These are phyloP conservation scores for Candida qinlingensis DNA, from an alignment of 805 yeast genomes.

Conservation along the genomic window DNA sequence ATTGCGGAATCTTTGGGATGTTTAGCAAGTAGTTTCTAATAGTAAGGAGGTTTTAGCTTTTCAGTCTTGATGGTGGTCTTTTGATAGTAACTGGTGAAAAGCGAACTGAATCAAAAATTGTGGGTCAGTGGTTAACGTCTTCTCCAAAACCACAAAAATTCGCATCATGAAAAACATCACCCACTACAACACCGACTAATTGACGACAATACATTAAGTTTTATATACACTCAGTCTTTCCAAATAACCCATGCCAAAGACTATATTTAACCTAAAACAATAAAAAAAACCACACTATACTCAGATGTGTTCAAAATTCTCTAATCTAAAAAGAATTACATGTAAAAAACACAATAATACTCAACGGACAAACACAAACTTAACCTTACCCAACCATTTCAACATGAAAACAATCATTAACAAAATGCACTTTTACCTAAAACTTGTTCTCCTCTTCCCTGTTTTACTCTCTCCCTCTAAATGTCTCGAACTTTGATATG, in stretches of 20 bases:
- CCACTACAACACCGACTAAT: neutral
- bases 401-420: neutral
- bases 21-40: neutral
- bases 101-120: neutral
- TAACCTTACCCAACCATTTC: neutral
- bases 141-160: too few relatives aligned
- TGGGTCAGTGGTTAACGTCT: neutral
- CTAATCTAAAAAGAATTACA: too few relatives aligned
- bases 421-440: too few relatives aligned
- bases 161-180: neutral
- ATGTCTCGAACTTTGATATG: neutral
- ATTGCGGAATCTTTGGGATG: neutral
- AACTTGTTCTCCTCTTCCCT: too few relatives aligned
- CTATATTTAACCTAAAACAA: conserved; percentile 2
- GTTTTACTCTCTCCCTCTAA: neutral
- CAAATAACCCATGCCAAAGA: conserved; percentile 7
- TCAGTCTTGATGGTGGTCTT: too few relatives aligned
- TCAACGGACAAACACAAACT: neutral
- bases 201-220: neutral
- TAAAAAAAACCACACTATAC: neutral
- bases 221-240: neutral
- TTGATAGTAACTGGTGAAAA: too few relatives aligned
- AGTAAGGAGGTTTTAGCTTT: too few relatives aligned
- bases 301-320: neutral
- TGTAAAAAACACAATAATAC: neutral